Evolutionary conservation across 2,329 filamentous ascomycete species (phyloP), one percentile per base, ranked within the genome.

Genomic region (Eutypa lata): DNA sequence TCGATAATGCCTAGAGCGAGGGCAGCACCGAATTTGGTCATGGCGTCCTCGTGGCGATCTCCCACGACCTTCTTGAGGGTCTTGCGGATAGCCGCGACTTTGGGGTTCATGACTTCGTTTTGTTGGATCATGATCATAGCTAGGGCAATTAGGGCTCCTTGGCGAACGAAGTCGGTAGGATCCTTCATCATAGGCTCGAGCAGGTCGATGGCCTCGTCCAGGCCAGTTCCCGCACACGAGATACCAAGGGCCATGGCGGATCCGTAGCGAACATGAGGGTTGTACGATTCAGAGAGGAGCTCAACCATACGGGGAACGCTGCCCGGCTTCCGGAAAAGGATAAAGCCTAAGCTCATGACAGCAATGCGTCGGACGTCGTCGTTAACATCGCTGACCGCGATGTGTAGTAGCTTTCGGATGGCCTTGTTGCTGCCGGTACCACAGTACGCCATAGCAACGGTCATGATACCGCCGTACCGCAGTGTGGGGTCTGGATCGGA

Each of bases 101-200:
- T 97, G 64, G 94, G 92, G 74, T 97, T 99, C 90, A 97, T 96
- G 26, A 88, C 88, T 73, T 99, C 94, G 65, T 97, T 99, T 71
- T 97, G 94, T 75, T 99, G 94, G n/a, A 97, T 90, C 81, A 99
- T 87, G 64, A 99, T 96, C 94, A 99, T 99, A 55, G 94, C 85
- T 53, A 97, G 80, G 2, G 94, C 85, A 63, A 99, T 97, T 58
- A 97, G 79, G 40, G 94, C 93, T 68, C 95, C 94, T 73, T 99
- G 94, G 62, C 95, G 88, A 49, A 99, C 94, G 69, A 99, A 99
- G 75, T 99, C 94, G 53, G 92, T 96, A 7, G 94, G 95, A 64
- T 99, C 94, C 79, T 97, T 99, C 78, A 97, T 92, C 94, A 99
- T 99, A 18, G 94, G 94, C 76, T 99, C 94, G 4, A 99, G 81